Evolutionary conservation across 2,329 filamentous ascomycete species (phyloP), one percentile per base, ranked within the genome.

Genomic region (Triangularia setosa): DNA sequence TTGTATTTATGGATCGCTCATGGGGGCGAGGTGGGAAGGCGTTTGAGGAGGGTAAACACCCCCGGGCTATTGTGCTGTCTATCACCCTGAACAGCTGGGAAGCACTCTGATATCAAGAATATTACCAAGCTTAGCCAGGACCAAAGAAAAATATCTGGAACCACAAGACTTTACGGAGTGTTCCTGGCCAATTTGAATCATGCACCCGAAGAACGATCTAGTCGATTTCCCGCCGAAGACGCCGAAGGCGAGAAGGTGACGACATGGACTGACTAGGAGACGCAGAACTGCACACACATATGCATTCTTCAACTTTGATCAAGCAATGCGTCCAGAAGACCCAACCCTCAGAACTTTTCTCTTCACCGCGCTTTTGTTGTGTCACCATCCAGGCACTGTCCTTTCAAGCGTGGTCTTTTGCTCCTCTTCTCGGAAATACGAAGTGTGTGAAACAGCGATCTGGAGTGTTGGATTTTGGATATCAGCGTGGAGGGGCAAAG

Each of bases 1-100:
- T 58, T 65, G 67, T 69, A 69, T 59, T 67, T 66, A 66, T 28
- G 65, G 25, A 48, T 66, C 63, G 61, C 65, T 33, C 33, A 12
- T 21, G 33, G 57, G 62, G 53, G 60, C 48, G 58, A 30, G 64
- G 62, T 65, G 63, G 65, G 65, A 68, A 24, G 67, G 67, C 67
- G 63, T 68, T 68, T 58, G 40, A 59, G 59, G 56, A 33, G 33
- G 57, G 52, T 58, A 58, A 56, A 64, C 35, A 53, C 61, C 23
- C 21, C 33, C 11, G 23, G 58, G 60, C 33, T n/a, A 40, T 56
- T 58, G 66, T 68, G 64, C 64, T 63, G 66, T 66, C 30, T 25
- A 66, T 60, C n/a, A 48, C 40, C 40, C 40, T 48, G 40, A 21
- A 28, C 61, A 9, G 18, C 58, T 23, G 12, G 24, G 30, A 28